A percentile compares a stretch with the other conserved stretches of the same genome.
phyloP scores from a whole-genome alignment of 148 eudicot species.

The Arctostaphylos glauca region DNA sequence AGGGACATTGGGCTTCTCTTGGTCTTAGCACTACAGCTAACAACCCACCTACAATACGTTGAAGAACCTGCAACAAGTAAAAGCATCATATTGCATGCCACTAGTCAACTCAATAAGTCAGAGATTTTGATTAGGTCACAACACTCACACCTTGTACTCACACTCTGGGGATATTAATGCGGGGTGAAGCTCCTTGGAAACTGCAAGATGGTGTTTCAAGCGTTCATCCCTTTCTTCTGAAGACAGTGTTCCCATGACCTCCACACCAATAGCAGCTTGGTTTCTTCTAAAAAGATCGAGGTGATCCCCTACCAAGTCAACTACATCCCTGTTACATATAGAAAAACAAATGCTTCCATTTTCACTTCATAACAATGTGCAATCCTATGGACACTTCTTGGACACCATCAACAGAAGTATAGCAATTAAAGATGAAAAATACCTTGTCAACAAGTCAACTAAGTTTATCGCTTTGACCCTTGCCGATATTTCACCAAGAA shows the following conservation, averaged over 20 bases:
- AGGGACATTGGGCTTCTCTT: conserved; percentile 84
- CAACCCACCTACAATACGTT: conserved; percentile 73
- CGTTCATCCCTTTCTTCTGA: conserved; percentile 98
- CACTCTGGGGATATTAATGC: conserved; percentile 84
- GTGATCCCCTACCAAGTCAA: conserved; percentile 84
- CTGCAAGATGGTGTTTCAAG: conserved; percentile 82
- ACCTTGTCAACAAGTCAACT: conserved; percentile 95
- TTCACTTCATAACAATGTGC: background rate
- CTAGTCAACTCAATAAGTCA: conserved; percentile 9
- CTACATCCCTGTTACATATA: conserved; percentile 65
- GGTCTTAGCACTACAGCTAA: conserved; percentile 76
- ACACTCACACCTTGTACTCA: conserved; percentile 94
- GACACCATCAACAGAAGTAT: background rate
- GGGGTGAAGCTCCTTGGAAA: conserved; percentile 90
- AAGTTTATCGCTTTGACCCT: conserved; percentile 84
- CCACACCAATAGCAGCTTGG: conserved; percentile 86
- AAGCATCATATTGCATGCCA: conserved; percentile 26
- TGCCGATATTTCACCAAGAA: conserved; percentile 84
- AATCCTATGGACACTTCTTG: background rate
- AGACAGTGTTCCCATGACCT: conserved; percentile 90
- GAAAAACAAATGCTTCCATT: conserved; percentile 11
- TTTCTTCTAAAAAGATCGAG: conserved; percentile 85
- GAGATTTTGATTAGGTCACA: conserved; percentile 25
- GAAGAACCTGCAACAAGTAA: conserved; percentile 57
- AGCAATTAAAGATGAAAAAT: background rate